These are phyloP conservation scores for Bruguiera sexangula DNA, from an alignment of 345 rosid genomes.

Conservation along the genomic window DNA sequence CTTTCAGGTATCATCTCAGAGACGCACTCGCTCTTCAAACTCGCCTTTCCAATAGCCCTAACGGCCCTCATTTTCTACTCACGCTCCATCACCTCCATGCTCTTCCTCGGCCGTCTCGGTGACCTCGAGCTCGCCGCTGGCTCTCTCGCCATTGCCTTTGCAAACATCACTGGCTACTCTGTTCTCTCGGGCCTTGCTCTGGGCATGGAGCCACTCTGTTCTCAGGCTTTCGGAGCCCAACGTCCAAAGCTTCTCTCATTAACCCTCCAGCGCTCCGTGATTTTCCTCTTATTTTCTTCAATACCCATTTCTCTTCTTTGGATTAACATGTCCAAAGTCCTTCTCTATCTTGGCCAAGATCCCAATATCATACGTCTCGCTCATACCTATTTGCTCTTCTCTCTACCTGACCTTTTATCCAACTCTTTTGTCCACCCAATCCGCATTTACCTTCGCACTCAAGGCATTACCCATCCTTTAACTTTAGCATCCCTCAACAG, in stretches of 20 bases:
- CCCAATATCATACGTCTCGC: constrained; percentile 57
- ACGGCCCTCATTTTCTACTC: constrained; percentile 82
- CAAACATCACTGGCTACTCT: constrained; percentile 92
- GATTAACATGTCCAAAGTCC: constrained; percentile 51
- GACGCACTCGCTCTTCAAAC: constrained; percentile 60
- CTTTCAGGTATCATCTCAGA: constrained; percentile 45
- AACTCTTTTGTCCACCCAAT: constrained; percentile 86
- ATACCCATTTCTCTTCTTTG: constrained; percentile 76
- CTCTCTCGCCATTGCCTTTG: constrained; percentile 88
- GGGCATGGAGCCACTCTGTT: constrained; percentile 95
- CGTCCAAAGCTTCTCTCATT: constrained; percentile 75
- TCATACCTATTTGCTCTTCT: constrained; percentile 62
- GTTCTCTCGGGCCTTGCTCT: constrained; percentile 93
- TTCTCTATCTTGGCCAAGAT: constrained; percentile 70
- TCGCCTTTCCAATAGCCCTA: constrained; percentile 77
- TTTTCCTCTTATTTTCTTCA: constrained; percentile 61
- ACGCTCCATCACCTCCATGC: constrained; percentile 87
- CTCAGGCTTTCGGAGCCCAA: constrained; percentile 91
- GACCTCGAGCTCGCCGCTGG: constrained; percentile 88
- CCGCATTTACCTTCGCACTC: constrained; percentile 97
- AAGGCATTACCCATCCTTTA: constrained; percentile 81
- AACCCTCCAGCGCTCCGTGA: constrained; percentile 83
- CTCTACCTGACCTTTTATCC: constrained; percentile 80
- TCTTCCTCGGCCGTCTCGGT: constrained; percentile 83
- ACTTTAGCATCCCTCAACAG: constrained; percentile 73